phyloP scores from a whole-genome alignment of 2,329 filamentous ascomycete species.

The Scleromitrula shiraiana region DNA sequence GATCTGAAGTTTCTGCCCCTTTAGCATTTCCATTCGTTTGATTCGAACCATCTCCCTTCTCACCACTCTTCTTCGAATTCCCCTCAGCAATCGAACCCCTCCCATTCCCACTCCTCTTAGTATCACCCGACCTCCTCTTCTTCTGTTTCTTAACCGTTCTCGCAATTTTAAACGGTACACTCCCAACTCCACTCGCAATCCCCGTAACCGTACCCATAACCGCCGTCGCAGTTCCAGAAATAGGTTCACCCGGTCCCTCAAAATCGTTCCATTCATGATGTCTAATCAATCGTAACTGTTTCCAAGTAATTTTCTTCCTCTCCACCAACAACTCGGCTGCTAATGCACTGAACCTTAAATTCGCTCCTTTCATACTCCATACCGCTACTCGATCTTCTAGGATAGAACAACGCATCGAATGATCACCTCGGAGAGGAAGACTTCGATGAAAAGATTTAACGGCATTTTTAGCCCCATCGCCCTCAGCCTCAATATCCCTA shows the following conservation, averaged over 20 bases:
- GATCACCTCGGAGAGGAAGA: slow-evolving; percentile 43
- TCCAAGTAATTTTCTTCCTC: slow-evolving; percentile 54
- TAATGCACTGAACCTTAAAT: slow-evolving; percentile 51
- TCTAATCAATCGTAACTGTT: slow-evolving; percentile 53
- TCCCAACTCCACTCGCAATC: slow-evolving; percentile 53
- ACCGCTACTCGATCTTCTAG: slow-evolving; percentile 54
- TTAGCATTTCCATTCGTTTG: not conserved
- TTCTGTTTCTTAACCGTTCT: slow-evolving; percentile 44
- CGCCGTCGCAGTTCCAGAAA: slow-evolving; percentile 58
- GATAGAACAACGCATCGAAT: slow-evolving; percentile 57
- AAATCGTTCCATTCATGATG: slow-evolving; percentile 72
- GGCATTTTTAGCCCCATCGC: slow-evolving; percentile 63
- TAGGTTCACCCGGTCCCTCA: slow-evolving; percentile 64
- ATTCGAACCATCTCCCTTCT: not conserved
- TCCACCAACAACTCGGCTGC: slow-evolving; percentile 59
- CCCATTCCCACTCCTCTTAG: slow-evolving; percentile 3
- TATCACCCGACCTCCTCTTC: slow-evolving; percentile 23
- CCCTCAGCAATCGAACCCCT: slow-evolving; percentile 7
- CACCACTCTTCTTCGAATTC: not conserved
- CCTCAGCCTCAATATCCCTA: slow-evolving; percentile 49
- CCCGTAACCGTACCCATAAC: slow-evolving; percentile 50
- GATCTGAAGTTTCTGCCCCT: not conserved
- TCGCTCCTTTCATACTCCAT: slow-evolving; percentile 57
- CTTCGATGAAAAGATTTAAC: slow-evolving; percentile 59
- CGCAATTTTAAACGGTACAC: slow-evolving; percentile 53